Evolutionary conservation across 1,284 basidiomycete genomes (phyloP).

Genomic region (Sporisorium exsertum): DNA sequence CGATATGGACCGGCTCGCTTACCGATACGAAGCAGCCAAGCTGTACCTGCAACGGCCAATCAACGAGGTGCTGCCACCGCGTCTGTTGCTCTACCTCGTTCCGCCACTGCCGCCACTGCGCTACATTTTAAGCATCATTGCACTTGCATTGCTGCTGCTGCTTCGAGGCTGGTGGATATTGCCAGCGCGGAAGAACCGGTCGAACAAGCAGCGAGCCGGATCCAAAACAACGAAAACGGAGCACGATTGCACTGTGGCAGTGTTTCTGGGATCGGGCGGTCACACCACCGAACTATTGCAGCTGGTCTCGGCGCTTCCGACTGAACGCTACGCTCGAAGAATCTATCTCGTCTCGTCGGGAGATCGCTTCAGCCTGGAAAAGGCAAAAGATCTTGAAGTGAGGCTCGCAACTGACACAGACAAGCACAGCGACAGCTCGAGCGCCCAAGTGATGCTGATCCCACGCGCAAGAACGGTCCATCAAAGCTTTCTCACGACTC

Average conservation of each 20-base stretch:
- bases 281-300: constrained; percentile 90
- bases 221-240: neutral
- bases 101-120: constrained; percentile 35
- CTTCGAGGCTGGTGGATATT: constrained; percentile 33
- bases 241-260: constrained; percentile 69
- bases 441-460: constrained; percentile 69
- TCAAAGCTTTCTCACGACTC: constrained; percentile 61
- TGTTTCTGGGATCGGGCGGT: constrained; percentile 81
- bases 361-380: constrained; percentile 81
- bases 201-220: neutral
- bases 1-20: constrained; percentile 17
- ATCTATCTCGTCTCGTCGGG: constrained; percentile 86
- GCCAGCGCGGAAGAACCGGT: constrained; percentile 6
- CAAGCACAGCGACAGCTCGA: neutral
- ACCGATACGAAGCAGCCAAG: constrained; percentile 21
- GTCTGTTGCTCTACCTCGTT: constrained; percentile 35
- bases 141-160: neutral
- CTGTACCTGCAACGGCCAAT: constrained; percentile 31
- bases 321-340: constrained; percentile 79
- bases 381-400: constrained; percentile 78
- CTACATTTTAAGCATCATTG: neutral
- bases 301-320: constrained; percentile 82
- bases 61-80: constrained; percentile 42
- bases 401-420: constrained; percentile 55
- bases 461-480: constrained; percentile 79